Evolutionary conservation across 163 green algal species (phyloP).

Genomic region (Coccomyxa subellipsoidea): DNA sequence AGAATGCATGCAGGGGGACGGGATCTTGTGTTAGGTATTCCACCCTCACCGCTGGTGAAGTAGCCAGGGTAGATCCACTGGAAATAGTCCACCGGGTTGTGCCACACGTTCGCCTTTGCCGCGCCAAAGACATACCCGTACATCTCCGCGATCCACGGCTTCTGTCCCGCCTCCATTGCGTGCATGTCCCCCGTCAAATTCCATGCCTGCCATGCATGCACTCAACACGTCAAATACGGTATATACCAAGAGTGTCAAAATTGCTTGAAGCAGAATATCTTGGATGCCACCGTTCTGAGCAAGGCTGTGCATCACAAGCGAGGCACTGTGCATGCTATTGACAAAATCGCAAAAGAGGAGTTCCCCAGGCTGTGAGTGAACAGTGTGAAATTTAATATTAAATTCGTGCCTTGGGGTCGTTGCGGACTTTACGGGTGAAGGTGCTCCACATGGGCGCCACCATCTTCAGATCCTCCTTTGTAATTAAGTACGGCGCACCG

Average conservation of each 20-base stretch:
- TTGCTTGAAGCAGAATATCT: too few relatives aligned
- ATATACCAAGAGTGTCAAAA: too few relatives aligned
- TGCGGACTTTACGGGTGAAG: slow-evolving; percentile 68
- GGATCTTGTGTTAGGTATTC: too few relatives aligned
- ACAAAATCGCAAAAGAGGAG: too few relatives aligned
- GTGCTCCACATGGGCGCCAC: slow-evolving; percentile 47
- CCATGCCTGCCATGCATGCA: slow-evolving; percentile 56
- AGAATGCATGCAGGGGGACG: too few relatives aligned
- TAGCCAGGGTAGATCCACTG: slow-evolving; percentile 80
- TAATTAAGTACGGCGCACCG: background rate
- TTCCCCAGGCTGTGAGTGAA: background rate
- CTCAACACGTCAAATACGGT: too few relatives aligned
- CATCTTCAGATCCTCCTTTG: background rate
- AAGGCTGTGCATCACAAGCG: too few relatives aligned
- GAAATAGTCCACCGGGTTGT: slow-evolving; percentile 37
- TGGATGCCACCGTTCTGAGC: too few relatives aligned
- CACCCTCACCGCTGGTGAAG: background rate
- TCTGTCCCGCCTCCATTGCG: slow-evolving; percentile 26
- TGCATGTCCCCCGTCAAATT: slow-evolving; percentile 86
- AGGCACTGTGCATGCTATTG: too few relatives aligned
- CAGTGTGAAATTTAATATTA: too few relatives aligned
- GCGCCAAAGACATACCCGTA: slow-evolving; percentile 67
- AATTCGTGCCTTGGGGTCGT: slow-evolving; percentile 14
- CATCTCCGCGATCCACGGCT: slow-evolving; percentile 93
- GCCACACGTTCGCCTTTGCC: slow-evolving; percentile 56